Evolutionary conservation across 371 early-diverging fungal species (phyloP).

Genomic region (Mortierella sp.): DNA sequence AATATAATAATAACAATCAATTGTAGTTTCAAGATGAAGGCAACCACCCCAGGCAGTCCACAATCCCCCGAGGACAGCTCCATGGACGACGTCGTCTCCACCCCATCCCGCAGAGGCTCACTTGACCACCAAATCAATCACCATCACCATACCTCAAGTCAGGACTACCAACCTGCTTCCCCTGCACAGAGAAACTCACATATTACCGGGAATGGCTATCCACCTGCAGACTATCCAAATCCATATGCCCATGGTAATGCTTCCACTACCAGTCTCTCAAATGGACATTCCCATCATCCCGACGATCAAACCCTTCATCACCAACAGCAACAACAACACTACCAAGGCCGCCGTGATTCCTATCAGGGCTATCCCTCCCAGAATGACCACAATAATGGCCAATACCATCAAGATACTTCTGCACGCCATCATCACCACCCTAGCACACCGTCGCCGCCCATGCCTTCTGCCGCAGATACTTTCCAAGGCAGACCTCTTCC

Average conservation of each 20-base stretch:
- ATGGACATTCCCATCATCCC: slow-evolving; percentile 5
- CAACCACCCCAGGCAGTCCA: slow-evolving; percentile 9
- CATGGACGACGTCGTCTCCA: slow-evolving; percentile 13
- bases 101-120: slow-evolving; percentile 3
- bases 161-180: slow-evolving; percentile 1
- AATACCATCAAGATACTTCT: slow-evolving; percentile 14
- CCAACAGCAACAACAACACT: neutral
- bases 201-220: neutral
- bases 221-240: slow-evolving; percentile 3
- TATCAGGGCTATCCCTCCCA: neutral
- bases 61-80: slow-evolving; percentile 11
- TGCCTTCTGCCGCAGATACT: slow-evolving; percentile 35
- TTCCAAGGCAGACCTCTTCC: slow-evolving; percentile 48
- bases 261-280: neutral
- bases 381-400: slow-evolving; percentile 8
- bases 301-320: neutral
- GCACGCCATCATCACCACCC: slow-evolving; percentile 4
- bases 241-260: neutral
- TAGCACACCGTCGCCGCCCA: slow-evolving; percentile 28
- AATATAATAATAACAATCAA: neutral
- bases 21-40: slow-evolving; percentile 4
- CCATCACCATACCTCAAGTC: neutral
- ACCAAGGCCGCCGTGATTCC: slow-evolving; percentile 14
- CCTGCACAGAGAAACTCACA: slow-evolving; percentile 4
- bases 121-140: neutral